These are phyloP conservation scores for Kluyveromyces wickerhamii DNA, from an alignment of 805 yeast genomes.

Conservation along the genomic window DNA sequence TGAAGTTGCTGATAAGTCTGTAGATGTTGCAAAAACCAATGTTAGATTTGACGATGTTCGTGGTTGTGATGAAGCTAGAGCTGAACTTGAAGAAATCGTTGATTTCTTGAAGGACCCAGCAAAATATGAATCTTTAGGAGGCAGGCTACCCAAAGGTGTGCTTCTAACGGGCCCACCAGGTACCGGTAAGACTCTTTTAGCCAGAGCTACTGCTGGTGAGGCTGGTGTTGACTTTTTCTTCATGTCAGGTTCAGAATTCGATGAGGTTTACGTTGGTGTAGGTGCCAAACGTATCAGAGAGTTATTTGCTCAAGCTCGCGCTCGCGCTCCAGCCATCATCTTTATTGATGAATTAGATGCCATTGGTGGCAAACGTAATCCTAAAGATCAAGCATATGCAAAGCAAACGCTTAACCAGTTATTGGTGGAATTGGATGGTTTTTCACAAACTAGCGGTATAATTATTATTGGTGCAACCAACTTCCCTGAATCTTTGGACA, in stretches of 20 bases:
- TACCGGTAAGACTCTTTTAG: constrained; percentile 94
- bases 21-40: constrained; percentile 76
- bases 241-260: constrained; percentile 98
- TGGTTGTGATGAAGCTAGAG: constrained; percentile 98
- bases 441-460: constrained; percentile 85
- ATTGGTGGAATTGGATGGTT: constrained; percentile 92
- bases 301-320: constrained; percentile 84
- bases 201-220: constrained; percentile 98
- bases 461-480: constrained; percentile 97
- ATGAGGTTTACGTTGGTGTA: constrained; percentile 96
- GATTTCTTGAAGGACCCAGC: constrained; percentile 95
- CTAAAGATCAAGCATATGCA: constrained; percentile 96
- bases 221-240: constrained; percentile 98
- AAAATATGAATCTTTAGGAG: constrained; percentile 93
- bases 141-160: constrained; percentile 95
- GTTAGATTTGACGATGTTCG: constrained; percentile 89
- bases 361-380: constrained; percentile 95
- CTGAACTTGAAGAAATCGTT: constrained; percentile 96
- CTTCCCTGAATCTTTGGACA: constrained; percentile 94
- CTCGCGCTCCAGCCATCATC: constrained; percentile 92
- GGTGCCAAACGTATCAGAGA: constrained; percentile 98
- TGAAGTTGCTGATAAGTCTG: constrained; percentile 67
- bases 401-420: constrained; percentile 95
- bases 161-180: constrained; percentile 98
- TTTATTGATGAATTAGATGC: constrained; percentile 98